Base-by-base conservation (phyloP, 2,329 filamentous ascomycete species). In the Thermomyces lanuginosus region DNA sequence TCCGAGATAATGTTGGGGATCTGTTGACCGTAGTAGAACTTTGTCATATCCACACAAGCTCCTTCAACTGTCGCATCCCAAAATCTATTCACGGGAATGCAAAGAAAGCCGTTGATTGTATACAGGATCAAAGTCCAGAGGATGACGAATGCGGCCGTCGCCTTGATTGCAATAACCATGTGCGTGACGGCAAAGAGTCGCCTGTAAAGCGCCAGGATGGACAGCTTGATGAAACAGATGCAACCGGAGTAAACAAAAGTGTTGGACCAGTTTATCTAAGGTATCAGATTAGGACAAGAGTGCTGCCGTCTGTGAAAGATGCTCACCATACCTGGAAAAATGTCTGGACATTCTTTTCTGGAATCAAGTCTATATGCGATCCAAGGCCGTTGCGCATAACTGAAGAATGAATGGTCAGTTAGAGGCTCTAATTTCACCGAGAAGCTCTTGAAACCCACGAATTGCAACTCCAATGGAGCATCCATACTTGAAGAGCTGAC, bases 1-100 rank as follows among this genome's bases (percentile, higher is more conserved):
- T 48, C 45, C 1, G 44, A 39, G 11, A 47, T 8, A 9, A 48
- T 48, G 19, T 48, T 48, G 2, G 45, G 45, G 10, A 48, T 41
- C 15, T 46, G 43, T 15, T 36, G 26, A 13, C 36, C 45, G n/a
- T 45, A 45, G 22, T 43, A 44, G 24, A 42, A 48, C n/a, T 23
- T 33, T 23, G 31, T 36, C 1, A 36, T 10, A 21, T 45, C 36
- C 6, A 48, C 40, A 16, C 45, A 48, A 5, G 35, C 32, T 12
- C 44, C 44, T 7, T 35, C 30, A 5, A 44, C 26, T 0, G 34
- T 29, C 5, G 16, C 34, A 8, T 44, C 31, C 45, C 45, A 48
- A 26, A 45, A 44, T 15, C 35, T 45, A 15, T 29, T 22, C 1
- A 43, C 31, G 1, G 45, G 45, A 1, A 42, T 40, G 14, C 45